These are phyloP conservation scores for Suillus discolor DNA, from an alignment of 768 basidiomycete genomes.

Conservation along the genomic window DNA sequence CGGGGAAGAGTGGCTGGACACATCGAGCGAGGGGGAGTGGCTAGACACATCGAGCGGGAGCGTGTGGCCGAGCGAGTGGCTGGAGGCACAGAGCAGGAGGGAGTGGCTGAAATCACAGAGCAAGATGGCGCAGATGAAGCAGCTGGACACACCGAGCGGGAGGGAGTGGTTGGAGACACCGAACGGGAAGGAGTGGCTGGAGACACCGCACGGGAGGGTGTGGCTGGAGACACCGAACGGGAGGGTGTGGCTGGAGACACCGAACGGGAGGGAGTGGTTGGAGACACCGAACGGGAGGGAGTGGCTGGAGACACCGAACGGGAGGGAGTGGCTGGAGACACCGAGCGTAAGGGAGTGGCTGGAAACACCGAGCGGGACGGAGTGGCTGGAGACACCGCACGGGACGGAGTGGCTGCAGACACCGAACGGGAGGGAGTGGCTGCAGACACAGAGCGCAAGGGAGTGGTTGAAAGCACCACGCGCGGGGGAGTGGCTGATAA, in stretches of 20 bases:
- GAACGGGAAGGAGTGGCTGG: background rate
- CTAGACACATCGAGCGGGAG: too few relatives aligned
- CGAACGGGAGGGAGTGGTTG: background rate
- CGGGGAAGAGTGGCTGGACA: background rate
- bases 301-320: background rate
- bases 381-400: background rate
- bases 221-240: background rate
- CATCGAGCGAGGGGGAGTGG: background rate
- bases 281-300: background rate
- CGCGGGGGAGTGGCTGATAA: too few relatives aligned
- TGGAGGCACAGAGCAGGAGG: too few relatives aligned
- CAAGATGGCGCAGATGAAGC: too few relatives aligned
- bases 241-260: too few relatives aligned
- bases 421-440: background rate
- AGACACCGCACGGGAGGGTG: background rate
- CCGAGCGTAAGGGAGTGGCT: too few relatives aligned
- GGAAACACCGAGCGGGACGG: background rate
- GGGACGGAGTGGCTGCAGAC: background rate
- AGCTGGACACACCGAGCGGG: too few relatives aligned
- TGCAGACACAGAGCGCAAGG: background rate
- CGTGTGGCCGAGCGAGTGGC: too few relatives aligned
- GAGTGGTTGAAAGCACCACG: background rate
- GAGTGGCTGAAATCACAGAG: too few relatives aligned
- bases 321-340: background rate
- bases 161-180: too few relatives aligned